These are phyloP conservation scores for Sedum album DNA, from an alignment of 164 flowering plant genomes.

Conservation along the genomic window DNA sequence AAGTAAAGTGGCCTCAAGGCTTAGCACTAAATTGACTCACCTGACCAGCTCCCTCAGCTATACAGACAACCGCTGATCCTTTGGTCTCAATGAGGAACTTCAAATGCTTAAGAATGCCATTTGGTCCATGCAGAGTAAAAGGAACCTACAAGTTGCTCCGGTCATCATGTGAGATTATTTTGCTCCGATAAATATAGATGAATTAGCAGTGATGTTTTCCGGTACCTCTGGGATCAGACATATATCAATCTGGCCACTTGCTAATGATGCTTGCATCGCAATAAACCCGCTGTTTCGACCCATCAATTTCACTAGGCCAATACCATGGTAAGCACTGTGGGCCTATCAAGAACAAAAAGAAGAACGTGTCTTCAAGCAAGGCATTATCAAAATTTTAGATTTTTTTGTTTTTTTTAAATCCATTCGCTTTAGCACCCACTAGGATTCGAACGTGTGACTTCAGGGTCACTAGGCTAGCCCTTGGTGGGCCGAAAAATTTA, in stretches of 20 bases:
- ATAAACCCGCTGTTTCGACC: slow-evolving; percentile 94
- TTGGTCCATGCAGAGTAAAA: slow-evolving; percentile 67
- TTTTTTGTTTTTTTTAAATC: no score
- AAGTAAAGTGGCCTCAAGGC: not conserved
- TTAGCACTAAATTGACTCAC: slow-evolving; percentile 22
- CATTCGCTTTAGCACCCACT: no score
- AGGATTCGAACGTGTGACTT: no score
- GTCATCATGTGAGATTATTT: not conserved
- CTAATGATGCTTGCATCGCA: slow-evolving; percentile 89
- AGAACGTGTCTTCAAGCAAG: slow-evolving; percentile 3
- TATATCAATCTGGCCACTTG: slow-evolving; percentile 90
- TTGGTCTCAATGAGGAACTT: slow-evolving; percentile 67
- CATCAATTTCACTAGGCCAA: slow-evolving; percentile 90
- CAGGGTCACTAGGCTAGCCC: no score
- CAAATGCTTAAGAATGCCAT: slow-evolving; percentile 56
- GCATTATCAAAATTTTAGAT: no score
- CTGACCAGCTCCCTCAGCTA: slow-evolving; percentile 96
- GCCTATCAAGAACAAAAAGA: slow-evolving; percentile 37
- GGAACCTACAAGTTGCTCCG: slow-evolving; percentile 36
- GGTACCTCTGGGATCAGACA: slow-evolving; percentile 87
- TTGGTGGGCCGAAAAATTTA: no score
- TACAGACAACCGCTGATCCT: slow-evolving; percentile 89
- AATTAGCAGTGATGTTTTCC: not conserved
- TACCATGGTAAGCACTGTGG: slow-evolving; percentile 91
- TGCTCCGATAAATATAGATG: not conserved